These are phyloP conservation scores for Pyrenula aspistea DNA, from an alignment of 495 filamentous ascomycete genomes.

Conservation along the genomic window DNA sequence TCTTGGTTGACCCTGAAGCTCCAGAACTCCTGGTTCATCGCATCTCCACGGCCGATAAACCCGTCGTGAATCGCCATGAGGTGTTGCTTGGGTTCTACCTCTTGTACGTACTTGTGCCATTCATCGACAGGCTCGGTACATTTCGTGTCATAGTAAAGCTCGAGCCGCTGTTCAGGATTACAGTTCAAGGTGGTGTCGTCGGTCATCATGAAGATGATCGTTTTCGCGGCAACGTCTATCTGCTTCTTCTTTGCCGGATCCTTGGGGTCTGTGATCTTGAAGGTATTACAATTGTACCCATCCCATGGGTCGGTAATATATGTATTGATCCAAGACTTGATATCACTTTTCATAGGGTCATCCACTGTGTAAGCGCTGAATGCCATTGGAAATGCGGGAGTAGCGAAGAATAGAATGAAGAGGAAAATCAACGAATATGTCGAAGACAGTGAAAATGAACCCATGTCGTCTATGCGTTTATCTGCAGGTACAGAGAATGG, in stretches of 20 bases:
- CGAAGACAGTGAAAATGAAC: no score
- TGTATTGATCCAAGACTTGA: not conserved
- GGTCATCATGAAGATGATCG: not conserved
- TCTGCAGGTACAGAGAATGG: no score
- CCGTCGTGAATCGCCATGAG: not conserved
- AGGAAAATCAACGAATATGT: no score
- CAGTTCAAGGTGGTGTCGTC: not conserved
- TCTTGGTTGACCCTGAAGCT: not conserved
- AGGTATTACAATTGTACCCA: not conserved
- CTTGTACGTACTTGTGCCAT: no score
- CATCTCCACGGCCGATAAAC: not conserved
- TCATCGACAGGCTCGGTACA: no score
- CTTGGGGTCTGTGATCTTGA: not conserved
- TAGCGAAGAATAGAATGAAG: no score
- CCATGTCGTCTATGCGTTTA: no score
- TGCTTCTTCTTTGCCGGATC: no score
- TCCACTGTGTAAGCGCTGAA: no score
- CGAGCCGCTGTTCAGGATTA: not conserved
- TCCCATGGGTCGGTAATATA: not conserved
- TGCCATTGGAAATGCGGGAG: no score
- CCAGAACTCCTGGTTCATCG: not conserved
- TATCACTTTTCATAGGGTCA: not conserved
- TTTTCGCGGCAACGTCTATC: not conserved
- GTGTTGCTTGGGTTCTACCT: no score
- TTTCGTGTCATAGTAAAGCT: not conserved